Conservation (phyloP, 225 moss, liverwort and hornwort genomes). For the Physcomitrellopsis africana region DNA sequence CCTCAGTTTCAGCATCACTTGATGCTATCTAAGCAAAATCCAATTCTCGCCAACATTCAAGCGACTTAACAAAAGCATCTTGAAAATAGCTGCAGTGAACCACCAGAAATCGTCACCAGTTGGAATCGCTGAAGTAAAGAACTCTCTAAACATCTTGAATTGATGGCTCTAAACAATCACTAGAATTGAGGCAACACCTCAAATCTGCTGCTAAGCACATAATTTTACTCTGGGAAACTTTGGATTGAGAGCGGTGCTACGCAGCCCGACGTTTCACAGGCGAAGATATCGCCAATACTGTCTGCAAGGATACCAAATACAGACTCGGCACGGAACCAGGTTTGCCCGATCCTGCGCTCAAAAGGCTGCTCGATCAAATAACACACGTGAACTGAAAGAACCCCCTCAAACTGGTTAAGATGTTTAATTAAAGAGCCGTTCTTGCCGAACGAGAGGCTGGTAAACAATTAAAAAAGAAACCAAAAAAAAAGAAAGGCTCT, state of each 20-base stretch:
- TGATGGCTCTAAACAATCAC: conserved; percentile 17
- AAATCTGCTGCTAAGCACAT: conserved; percentile 20
- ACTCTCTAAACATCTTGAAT: neutral
- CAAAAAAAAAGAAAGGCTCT: no score
- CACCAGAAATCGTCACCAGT: conserved; percentile 24
- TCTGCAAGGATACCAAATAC: neutral
- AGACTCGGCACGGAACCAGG: no score
- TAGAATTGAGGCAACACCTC: neutral
- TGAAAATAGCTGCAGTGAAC: conserved; percentile 25
- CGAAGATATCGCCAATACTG: neutral
- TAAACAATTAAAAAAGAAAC: no score
- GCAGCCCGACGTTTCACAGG: neutral
- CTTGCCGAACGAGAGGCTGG: no score
- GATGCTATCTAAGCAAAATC: no score
- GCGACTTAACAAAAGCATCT: conserved; percentile 22
- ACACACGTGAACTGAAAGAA: no score
- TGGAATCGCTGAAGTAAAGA: conserved; percentile 11
- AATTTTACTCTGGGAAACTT: conserved; percentile 11
- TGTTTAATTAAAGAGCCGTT: no score
- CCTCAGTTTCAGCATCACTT: no score
- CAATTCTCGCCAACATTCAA: no score
- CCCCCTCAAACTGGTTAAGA: no score
- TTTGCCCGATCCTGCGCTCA: no score
- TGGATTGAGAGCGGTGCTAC: conserved; percentile 1
- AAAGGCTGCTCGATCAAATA: no score